Base-by-base conservation (phyloP, 257 asterid species). In the Ehretia macrophylla region DNA sequence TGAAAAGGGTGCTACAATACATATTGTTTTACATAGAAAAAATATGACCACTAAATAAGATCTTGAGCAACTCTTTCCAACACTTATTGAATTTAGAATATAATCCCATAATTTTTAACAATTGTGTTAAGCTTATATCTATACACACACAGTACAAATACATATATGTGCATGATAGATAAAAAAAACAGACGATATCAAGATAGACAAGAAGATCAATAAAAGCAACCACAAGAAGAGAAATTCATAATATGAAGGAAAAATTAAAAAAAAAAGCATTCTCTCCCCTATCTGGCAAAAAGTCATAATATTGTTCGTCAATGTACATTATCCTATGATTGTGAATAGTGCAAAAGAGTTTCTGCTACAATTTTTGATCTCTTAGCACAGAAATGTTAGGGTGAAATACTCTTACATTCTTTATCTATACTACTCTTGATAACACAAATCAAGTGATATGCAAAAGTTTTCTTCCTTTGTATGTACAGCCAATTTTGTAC, bases 401-500 rank as follows among this genome's bases (percentile, higher is more conserved):
- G 32, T 21, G 14, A 19, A 20, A 19, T 52, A 22, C n/a, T 10
- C 38, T 27, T 52, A 52, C 35, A 52, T 10, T 6, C n/a, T 52
- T 52, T 21, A 52, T 21, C 57, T 52, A 52, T 52, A 5, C 32
- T 52, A 52, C 20, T 27, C 47, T 42, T 42, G 47, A 42, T 42
- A 47, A 35, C 59, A 47, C 77, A 58, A 54, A 51, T 69, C 62
- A 66, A 69, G 48, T 22, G 49, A 42, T 10, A 4, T 42, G 47
- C 47, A 42, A 42, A 55, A 54, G 52, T n/a, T 68, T 45, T 66
- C 56, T 65, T 51, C 37, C 49, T 64, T 65, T 73, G 53, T 74
- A 74, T 74, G 74, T 68, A 80, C 78, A 83, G 19, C 61, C 48
- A 68, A 57, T 53, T n/a, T 54, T 16, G 59, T 57, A 45, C 32